Evolutionary conservation across 2,329 filamentous ascomycete genomes (phyloP), one percentile per base, ranked within the genome.

Genomic region (Hypoxylon sp.): DNA sequence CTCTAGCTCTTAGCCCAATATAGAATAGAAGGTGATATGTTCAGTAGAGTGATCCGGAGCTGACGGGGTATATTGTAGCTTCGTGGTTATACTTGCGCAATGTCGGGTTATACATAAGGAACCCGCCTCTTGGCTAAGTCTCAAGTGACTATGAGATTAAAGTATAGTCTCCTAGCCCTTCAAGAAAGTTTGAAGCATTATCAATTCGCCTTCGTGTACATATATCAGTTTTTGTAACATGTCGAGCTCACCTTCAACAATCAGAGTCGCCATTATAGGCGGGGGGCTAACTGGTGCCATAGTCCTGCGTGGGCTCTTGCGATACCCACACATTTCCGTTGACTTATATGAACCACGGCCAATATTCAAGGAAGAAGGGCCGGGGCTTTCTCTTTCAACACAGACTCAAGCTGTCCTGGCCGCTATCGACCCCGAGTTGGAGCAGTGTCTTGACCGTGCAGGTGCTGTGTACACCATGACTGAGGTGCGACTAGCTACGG

Each of bases 241-340:
- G 42, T 36, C 42, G 15, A 38, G 23, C 19, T 38, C 50, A 15
- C 47, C 60, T 19, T 63, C 62, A 9, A 62, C 60, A 15, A 64
- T 67, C 19, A 60, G 63, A 19, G 58, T 69, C 17, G 67, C 66
- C 27, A 67, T 69, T 21, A 46, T 69, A 23, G 67, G 67, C 21
- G 65, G 66, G 11, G 62, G 63, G 0, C 34, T 69, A 11, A 59
- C 59, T 7, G 62, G 61, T 7, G 62, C 62, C 3, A 45, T 51
- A 19, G 35, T 68, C 4, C 42, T 68, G 2, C 58, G 63, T 9
- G 67, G 66, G 2, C 61, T 69, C 7, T 27, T 68, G 3, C 52
- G 62, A 13, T 56, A 67, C 44, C 61, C 63, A 25, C 66, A 68
- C 36, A 60, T 69, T 8, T 53, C 55, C 7, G 65, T 59, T 8